These are phyloP conservation scores for Myxozyma neotropica DNA, from an alignment of 805 yeast species.

Conservation along the genomic window DNA sequence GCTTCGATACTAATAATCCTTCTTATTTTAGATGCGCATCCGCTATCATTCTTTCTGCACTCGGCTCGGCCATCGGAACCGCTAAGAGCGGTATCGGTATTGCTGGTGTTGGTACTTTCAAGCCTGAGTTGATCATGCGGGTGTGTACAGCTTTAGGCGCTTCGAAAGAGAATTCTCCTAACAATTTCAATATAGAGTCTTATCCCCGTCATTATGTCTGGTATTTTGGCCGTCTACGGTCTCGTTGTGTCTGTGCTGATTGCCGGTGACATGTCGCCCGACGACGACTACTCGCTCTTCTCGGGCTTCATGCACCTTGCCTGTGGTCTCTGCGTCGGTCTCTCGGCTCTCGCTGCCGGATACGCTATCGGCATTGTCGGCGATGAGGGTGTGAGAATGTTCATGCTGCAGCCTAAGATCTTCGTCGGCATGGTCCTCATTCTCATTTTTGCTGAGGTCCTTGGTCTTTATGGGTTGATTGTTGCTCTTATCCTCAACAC, in stretches of 20 bases:
- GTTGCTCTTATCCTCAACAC: slow-evolving; percentile 97
- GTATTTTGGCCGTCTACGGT: slow-evolving; percentile 96
- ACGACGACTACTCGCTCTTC: slow-evolving; percentile 55
- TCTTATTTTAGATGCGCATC: slow-evolving; percentile 89
- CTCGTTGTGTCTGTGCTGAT: slow-evolving; percentile 95
- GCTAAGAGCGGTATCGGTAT: slow-evolving; percentile 98
- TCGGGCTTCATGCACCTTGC: slow-evolving; percentile 97
- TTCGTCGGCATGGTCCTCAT: slow-evolving; percentile 89
- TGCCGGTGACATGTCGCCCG: slow-evolving; percentile 59
- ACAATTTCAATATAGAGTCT: slow-evolving; percentile 40
- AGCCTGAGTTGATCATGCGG: slow-evolving; percentile 95
- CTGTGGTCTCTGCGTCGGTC: slow-evolving; percentile 94
- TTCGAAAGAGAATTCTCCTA: neutral
- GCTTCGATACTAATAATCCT: too few relatives aligned
- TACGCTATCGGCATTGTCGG: slow-evolving; percentile 95
- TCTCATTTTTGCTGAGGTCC: slow-evolving; percentile 86
- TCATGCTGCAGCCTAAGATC: slow-evolving; percentile 82
- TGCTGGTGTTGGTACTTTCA: slow-evolving; percentile 96
- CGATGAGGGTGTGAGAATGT: slow-evolving; percentile 86
- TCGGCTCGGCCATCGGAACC: slow-evolving; percentile 98
- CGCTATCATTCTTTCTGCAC: slow-evolving; percentile 96
- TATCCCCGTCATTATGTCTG: slow-evolving; percentile 97
- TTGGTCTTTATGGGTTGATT: slow-evolving; percentile 96
- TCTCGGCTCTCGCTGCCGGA: slow-evolving; percentile 94
- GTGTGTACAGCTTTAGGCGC: slow-evolving; percentile 26